Evolutionary conservation across 2,329 filamentous ascomycete genomes (phyloP).

Genomic region (Pestalotiopsis sp.): DNA sequence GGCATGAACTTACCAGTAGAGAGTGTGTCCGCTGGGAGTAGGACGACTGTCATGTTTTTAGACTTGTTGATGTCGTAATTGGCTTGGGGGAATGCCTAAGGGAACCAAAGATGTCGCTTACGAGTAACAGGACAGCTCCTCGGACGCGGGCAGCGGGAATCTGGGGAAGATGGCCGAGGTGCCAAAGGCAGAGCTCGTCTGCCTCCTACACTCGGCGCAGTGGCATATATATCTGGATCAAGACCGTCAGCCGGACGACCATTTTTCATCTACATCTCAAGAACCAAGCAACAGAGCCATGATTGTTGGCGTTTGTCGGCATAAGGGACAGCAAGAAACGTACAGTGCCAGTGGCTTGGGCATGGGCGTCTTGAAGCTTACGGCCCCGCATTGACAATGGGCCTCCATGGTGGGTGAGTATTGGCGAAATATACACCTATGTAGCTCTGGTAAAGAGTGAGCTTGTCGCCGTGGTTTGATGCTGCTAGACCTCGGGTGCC

Average conservation of each 20-base stretch:
- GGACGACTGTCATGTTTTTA: constrained; percentile 47
- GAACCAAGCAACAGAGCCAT: not conserved
- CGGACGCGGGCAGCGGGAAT: constrained; percentile 58
- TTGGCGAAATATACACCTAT: not conserved
- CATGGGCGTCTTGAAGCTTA: constrained; percentile 65
- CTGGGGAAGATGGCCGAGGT: constrained; percentile 71
- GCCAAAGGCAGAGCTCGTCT: constrained; percentile 69
- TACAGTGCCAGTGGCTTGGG: constrained; percentile 59
- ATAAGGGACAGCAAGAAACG: not conserved
- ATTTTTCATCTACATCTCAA: too few relatives aligned
- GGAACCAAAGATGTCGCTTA: constrained; percentile 34
- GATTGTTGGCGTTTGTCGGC: not conserved
- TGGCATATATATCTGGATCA: constrained; percentile 64
- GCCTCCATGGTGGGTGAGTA: constrained; percentile 51
- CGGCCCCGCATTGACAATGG: constrained; percentile 66
- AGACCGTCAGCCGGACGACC: not conserved
- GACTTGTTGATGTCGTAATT: not conserved
- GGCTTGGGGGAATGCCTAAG: not conserved
- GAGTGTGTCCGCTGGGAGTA: constrained; percentile 56
- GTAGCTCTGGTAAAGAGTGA: too few relatives aligned
- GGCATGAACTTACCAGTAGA: constrained; percentile 52
- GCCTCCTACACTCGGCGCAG: constrained; percentile 67
- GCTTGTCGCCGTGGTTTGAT: too few relatives aligned
- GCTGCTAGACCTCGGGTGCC: too few relatives aligned
- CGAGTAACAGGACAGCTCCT: constrained; percentile 57